Percentiles rank a stretch among this genome's conserved stretches.
Conservation (phyloP, 75 land plant genomes). For the Ceratopteris richardii region DNA sequence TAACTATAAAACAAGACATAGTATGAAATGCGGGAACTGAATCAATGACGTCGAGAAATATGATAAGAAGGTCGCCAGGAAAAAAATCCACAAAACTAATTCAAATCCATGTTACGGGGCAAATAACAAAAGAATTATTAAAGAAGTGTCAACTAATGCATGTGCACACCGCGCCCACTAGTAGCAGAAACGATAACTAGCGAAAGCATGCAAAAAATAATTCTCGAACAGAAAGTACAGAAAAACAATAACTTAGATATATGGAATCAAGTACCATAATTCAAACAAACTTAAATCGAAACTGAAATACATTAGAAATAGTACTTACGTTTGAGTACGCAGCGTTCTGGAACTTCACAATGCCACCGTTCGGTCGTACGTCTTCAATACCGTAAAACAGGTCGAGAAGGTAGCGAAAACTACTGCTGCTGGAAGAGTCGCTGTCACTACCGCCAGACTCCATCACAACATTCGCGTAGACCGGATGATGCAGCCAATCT, state of each 20-base stretch:
- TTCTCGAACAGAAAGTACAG: background rate
- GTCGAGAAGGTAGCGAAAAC: slow-evolving; percentile 55
- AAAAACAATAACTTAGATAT: background rate
- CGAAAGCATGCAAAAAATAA: background rate
- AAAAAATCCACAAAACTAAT: background rate
- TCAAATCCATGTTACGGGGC: background rate
- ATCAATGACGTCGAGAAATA: too few species aligned
- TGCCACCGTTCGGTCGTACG: slow-evolving; percentile 71
- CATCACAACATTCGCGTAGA: slow-evolving; percentile 42
- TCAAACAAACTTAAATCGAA: background rate
- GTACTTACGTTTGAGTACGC: slow-evolving; percentile 78
- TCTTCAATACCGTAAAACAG: slow-evolving; percentile 62
- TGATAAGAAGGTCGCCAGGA: too few species aligned
- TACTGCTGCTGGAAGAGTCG: slow-evolving; percentile 29
- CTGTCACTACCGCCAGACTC: slow-evolving; percentile 12
- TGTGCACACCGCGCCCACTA: too few species aligned
- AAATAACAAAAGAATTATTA: background rate
- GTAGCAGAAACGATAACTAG: background rate
- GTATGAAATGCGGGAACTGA: too few species aligned
- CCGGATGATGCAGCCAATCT: too few species aligned
- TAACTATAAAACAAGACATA: too few species aligned
- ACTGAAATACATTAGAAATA: too few species aligned
- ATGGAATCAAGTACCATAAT: background rate
- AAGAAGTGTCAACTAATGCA: background rate
- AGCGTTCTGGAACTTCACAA: slow-evolving; percentile 76